These are phyloP conservation scores for Cucurbita maxima DNA, from an alignment of 306 rosid species.

Conservation along the genomic window DNA sequence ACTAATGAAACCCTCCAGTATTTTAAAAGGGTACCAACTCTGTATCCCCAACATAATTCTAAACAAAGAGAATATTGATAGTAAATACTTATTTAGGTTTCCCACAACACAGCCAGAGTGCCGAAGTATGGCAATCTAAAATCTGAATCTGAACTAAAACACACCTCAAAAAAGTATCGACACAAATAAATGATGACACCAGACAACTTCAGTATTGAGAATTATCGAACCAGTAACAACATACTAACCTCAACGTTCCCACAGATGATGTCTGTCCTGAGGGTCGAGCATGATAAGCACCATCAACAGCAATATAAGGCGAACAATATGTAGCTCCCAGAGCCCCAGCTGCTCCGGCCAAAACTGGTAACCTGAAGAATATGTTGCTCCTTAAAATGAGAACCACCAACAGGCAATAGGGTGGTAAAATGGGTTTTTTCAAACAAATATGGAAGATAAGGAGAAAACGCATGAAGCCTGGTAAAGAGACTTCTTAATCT, in stretches of 20 bases:
- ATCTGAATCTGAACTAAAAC: neutral
- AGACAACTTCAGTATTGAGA: neutral
- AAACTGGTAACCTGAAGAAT: constrained; percentile 60
- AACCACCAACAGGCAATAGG: neutral
- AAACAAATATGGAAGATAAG: neutral
- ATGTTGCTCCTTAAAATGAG: neutral
- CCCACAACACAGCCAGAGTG: neutral
- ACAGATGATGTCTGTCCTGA: constrained; percentile 61
- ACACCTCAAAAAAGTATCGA: neutral
- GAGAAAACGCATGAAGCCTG: neutral
- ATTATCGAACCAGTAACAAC: neutral
- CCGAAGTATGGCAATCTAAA: neutral
- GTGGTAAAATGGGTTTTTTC: neutral
- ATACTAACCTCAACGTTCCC: constrained; percentile 40
- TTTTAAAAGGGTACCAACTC: neutral
- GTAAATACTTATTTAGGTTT: neutral
- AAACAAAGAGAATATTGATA: neutral
- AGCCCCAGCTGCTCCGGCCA: constrained; percentile 95
- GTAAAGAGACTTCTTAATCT: neutral
- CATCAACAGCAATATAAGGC: constrained; percentile 75
- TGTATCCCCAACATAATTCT: neutral
- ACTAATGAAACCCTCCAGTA: neutral
- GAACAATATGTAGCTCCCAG: constrained; percentile 70
- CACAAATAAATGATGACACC: neutral
- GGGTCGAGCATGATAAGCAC: constrained; percentile 56